Evolutionary conservation across 1,284 basidiomycete species (phyloP).

Genomic region (Ustilago cynodontis): DNA sequence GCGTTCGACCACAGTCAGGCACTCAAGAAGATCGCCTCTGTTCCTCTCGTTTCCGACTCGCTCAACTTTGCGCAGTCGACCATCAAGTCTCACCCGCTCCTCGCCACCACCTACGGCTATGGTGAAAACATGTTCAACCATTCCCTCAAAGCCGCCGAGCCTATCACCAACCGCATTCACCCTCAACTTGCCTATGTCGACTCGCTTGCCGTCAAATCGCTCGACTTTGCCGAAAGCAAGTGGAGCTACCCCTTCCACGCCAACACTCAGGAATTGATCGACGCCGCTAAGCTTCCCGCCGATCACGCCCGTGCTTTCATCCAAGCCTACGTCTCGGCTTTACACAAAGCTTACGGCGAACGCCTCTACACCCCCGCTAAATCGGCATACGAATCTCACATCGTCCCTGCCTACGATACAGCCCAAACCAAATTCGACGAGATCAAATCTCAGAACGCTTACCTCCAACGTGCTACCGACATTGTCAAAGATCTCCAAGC

Average conservation of each 20-base stretch:
- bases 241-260: constrained; percentile 68
- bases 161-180: constrained; percentile 58
- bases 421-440: constrained; percentile 63
- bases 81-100: constrained; percentile 59
- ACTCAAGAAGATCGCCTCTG: constrained; percentile 53
- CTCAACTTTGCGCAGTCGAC: constrained; percentile 60
- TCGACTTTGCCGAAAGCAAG: constrained; percentile 66
- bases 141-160: constrained; percentile 58
- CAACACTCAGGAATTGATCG: constrained; percentile 59
- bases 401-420: constrained; percentile 51
- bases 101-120: constrained; percentile 59
- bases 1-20: constrained; percentile 56
- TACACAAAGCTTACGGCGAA: constrained; percentile 61
- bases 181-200: constrained; percentile 66
- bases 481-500: constrained; percentile 61
- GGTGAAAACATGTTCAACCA: constrained; percentile 56
- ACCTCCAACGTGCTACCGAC: constrained; percentile 62
- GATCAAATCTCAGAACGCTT: constrained; percentile 65
- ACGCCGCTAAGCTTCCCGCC: constrained; percentile 55
- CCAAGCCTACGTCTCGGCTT: constrained; percentile 49
- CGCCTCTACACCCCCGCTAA: constrained; percentile 62
- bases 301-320: constrained; percentile 53
- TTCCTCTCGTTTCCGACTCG: constrained; percentile 64
- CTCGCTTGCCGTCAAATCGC: constrained; percentile 58
- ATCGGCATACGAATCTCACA: constrained; percentile 57